Percentiles rank a stretch among this genome's conserved stretches.
These are phyloP conservation scores for Aspergillus phoenicis DNA, from an alignment of 2,329 filamentous ascomycete genomes.

Conservation along the genomic window DNA sequence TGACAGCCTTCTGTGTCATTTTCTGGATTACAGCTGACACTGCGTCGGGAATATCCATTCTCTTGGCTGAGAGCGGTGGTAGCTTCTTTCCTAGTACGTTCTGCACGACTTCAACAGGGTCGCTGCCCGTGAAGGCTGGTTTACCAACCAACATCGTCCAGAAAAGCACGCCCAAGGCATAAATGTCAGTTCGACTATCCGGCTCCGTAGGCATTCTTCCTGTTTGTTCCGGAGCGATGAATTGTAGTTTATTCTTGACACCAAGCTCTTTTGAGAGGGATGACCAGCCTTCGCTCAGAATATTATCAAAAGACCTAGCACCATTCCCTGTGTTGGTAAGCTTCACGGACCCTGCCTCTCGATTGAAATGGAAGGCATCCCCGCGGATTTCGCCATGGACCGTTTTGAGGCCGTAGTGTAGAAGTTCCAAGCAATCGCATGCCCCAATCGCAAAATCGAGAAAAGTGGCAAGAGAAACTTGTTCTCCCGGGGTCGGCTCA, in stretches of 20 bases:
- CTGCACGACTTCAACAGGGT: conserved; percentile 87
- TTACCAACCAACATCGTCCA: conserved; percentile 82
- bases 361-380: conserved; percentile 86
- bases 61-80: conserved; percentile 72
- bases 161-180: conserved; percentile 85
- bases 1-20: conserved; percentile 86
- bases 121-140: conserved; percentile 76
- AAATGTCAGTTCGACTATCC: conserved; percentile 89
- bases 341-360: conserved; percentile 70
- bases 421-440: conserved; percentile 78
- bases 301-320: conserved; percentile 84
- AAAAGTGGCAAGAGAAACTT: conserved; percentile 73
- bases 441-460: conserved; percentile 91
- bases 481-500: conserved; percentile 55
- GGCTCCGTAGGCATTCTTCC: conserved; percentile 90
- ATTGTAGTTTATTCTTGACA: conserved; percentile 84
- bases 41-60: conserved; percentile 81
- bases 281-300: conserved; percentile 85
- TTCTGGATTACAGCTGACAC: conserved; percentile 83
- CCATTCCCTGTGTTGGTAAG: conserved; percentile 86
- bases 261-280: conserved; percentile 79
- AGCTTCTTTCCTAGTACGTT: conserved; percentile 80
- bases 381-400: conserved; percentile 89
- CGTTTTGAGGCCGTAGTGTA: conserved; percentile 85
- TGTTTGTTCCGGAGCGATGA: conserved; percentile 93